Base-by-base conservation (phyloP, 2,329 filamentous ascomycete genomes). In the Cladosporium sp. region DNA sequence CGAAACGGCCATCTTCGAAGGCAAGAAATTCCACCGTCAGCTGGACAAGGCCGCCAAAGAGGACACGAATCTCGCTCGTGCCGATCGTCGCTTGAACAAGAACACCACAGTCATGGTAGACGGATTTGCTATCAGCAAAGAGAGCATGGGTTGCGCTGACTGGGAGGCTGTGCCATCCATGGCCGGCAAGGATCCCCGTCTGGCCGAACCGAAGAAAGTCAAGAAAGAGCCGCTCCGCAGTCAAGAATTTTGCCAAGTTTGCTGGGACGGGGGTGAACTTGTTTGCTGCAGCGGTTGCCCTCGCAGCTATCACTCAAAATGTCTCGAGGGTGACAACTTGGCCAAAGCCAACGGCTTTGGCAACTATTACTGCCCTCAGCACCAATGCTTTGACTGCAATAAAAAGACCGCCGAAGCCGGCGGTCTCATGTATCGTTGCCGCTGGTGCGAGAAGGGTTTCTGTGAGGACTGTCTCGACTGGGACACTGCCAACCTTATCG, bases 381-480 rank as follows among this genome's bases (percentile, higher is more conserved):
- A 84, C 55, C 63, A 72, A 38, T 83, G 80, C 54, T 62, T 57
- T 2, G 72, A 77, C 35, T 83, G 80, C 52, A 64, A 65, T 2
- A 77, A 77, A 57, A 76, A 75, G 50, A 78, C 78, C 0, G 62
- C 62, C 0, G 71, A 75, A 29, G 73, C 72, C 2, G 74, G 74
- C 1, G 74, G 73, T 11, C 62, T 78, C 50, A 68, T 77, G 20
- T 76, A 73, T 59, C 70, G 75, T 18, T 83, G 79, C 57, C 69
- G 76, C 7, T 79, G 72, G 69, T 84, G 80, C 54, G 72, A 76
- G 22, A 64, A 65, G 2, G 78, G 74, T 0, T 82, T 72, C 56
- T 84, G 80, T 57, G 79, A 83, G 49, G 75, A 81, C 38, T 83
- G 79, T 57, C 59, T 83, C 0, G 72, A 81, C 41, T 81, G 76